Conservation (phyloP, 257 asterid genomes). For the Nicotiana tabacum region DNA sequence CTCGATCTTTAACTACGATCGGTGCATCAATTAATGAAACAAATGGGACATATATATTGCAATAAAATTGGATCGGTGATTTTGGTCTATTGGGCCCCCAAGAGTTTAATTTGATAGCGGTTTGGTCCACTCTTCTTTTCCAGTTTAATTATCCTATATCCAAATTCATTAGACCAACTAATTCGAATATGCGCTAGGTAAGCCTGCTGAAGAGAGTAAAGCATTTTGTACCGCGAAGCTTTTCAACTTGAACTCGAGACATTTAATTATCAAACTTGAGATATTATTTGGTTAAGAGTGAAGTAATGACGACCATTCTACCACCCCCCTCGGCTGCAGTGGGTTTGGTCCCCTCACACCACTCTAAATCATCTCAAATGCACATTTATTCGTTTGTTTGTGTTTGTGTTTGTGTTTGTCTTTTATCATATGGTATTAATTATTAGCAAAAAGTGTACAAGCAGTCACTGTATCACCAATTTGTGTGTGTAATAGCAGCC, state of each 20-base stretch:
- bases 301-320: background rate
- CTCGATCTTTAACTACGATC: background rate
- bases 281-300: background rate
- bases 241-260: background rate
- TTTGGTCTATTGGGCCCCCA: slow-evolving; percentile 6
- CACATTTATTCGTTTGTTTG: background rate
- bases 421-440: background rate
- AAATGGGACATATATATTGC: background rate
- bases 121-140: background rate
- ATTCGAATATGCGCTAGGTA: background rate
- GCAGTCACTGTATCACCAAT: background rate
- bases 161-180: background rate
- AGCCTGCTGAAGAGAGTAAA: background rate
- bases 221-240: background rate
- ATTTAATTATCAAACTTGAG: background rate
- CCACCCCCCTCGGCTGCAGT: background rate
- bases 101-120: background rate
- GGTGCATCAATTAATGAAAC: slow-evolving; percentile 2
- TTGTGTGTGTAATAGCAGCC: slow-evolving; percentile 5
- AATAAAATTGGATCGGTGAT: slow-evolving; percentile 13
- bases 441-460: background rate
- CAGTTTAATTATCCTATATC: background rate
- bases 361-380: background rate
- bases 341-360: background rate
- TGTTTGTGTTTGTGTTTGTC: background rate